Conservation (phyloP, 345 rosid species). For the Corymbia maculata region DNA sequence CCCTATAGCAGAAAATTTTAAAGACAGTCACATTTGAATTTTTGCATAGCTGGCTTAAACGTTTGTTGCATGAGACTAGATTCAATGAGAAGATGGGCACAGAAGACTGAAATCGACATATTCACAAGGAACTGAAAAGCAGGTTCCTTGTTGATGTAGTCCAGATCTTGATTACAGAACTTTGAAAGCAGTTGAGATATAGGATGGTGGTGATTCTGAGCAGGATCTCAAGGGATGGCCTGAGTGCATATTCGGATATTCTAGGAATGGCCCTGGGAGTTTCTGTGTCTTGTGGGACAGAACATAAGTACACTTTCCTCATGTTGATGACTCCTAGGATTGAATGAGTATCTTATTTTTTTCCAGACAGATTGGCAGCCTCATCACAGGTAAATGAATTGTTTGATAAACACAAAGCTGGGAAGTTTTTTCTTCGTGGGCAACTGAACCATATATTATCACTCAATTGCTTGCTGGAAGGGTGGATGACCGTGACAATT, state of each 20-base stretch:
- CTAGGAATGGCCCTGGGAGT: not conserved
- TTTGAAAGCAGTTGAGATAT: not conserved
- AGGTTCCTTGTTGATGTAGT: not conserved
- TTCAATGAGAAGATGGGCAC: not conserved
- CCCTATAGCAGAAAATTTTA: not conserved
- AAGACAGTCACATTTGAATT: not conserved
- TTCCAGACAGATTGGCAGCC: not conserved
- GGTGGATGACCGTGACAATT: not conserved
- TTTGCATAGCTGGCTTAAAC: not conserved
- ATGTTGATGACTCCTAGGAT: not conserved
- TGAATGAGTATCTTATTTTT: not conserved
- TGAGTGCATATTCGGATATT: constrained; percentile 17
- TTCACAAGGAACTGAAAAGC: not conserved
- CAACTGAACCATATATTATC: not conserved
- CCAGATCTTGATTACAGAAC: not conserved
- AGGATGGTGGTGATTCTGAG: constrained; percentile 15
- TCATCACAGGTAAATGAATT: not conserved
- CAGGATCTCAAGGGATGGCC: constrained; percentile 4
- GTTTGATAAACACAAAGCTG: not conserved
- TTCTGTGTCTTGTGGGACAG: not conserved
- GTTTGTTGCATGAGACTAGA: not conserved
- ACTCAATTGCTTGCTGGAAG: not conserved
- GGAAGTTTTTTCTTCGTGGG: not conserved
- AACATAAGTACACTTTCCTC: not conserved
- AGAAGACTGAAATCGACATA: not conserved